Percentiles rank a stretch among this genome's conserved stretches.
These are phyloP conservation scores for Venturia effusa DNA, from an alignment of 2,329 filamentous ascomycete species.

Conservation along the genomic window DNA sequence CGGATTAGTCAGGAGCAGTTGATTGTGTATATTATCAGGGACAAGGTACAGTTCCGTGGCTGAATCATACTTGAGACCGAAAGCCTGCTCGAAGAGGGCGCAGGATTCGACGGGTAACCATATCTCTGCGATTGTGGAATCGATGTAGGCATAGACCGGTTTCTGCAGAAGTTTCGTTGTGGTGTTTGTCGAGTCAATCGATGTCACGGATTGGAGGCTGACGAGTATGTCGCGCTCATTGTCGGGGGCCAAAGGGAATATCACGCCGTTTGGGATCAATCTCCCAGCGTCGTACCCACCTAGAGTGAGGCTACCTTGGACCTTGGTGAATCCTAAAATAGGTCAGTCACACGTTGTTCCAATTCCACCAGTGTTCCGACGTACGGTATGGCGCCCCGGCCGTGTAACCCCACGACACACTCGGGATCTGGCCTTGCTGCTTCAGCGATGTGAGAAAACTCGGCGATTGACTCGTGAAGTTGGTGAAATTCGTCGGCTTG, in stretches of 20 bases:
- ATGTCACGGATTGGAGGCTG: constrained; percentile 35
- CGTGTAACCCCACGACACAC: constrained; percentile 65
- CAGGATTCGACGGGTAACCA: constrained; percentile 45
- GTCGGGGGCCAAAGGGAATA: constrained; percentile 46
- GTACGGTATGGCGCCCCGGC: constrained; percentile 63
- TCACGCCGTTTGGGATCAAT: constrained; percentile 48
- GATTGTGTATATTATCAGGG: constrained; percentile 44
- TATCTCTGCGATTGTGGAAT: constrained; percentile 38
- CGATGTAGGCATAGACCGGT: constrained; percentile 34
- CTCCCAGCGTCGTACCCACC: constrained; percentile 59
- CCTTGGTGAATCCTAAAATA: constrained; percentile 21
- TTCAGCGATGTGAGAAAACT: constrained; percentile 45
- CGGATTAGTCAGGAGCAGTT: constrained; percentile 32
- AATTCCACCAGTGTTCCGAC: constrained; percentile 17
- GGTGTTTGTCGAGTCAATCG: constrained; percentile 20
- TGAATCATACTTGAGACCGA: constrained; percentile 56
- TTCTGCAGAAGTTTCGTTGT: constrained; percentile 27
- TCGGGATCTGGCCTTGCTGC: constrained; percentile 50
- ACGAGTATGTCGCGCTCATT: constrained; percentile 50
- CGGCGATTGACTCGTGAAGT: constrained; percentile 41
- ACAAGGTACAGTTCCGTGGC: constrained; percentile 55
- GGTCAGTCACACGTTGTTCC: neutral
- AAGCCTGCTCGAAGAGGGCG: constrained; percentile 50
- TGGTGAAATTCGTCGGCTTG: constrained; percentile 40
- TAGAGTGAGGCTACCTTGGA: constrained; percentile 45